Evolutionary conservation across 176 grass and related monocot species (phyloP).

Genomic region (Cocos nucifera): DNA sequence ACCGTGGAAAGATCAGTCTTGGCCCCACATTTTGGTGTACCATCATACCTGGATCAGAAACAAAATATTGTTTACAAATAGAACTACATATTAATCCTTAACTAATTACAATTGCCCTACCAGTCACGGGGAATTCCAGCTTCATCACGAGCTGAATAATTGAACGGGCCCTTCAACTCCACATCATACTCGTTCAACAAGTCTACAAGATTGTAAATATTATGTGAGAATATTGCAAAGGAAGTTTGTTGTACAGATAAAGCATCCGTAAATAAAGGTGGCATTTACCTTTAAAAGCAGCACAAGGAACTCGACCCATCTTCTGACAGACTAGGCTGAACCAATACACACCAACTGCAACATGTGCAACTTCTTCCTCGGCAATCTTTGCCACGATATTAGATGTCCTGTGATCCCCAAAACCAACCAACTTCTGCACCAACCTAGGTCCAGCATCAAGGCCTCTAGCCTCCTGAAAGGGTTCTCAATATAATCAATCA

Average conservation of each 20-base stretch:
- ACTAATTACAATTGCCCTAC: constrained; percentile 23
- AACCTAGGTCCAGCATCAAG: constrained; percentile 87
- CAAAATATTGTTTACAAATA: constrained; percentile 4
- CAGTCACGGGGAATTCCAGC: constrained; percentile 79
- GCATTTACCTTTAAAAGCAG: constrained; percentile 61
- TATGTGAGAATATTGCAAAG: too few relatives aligned
- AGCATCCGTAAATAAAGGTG: too few relatives aligned
- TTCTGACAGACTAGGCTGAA: constrained; percentile 65
- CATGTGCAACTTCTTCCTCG: constrained; percentile 79
- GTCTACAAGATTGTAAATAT: constrained; percentile 27
- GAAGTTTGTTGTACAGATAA: too few relatives aligned
- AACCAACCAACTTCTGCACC: constrained; percentile 66
- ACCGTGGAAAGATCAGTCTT: constrained; percentile 66
- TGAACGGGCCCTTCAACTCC: constrained; percentile 83
- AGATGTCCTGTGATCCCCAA: constrained; percentile 65
- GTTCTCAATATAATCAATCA: constrained; percentile 25
- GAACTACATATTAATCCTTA: neutral
- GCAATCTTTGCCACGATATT: constrained; percentile 61
- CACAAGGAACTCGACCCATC: constrained; percentile 51
- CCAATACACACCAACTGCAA: constrained; percentile 78
- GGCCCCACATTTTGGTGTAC: constrained; percentile 25
- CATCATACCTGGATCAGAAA: constrained; percentile 54
- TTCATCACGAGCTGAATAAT: constrained; percentile 69
- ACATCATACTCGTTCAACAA: constrained; percentile 67
- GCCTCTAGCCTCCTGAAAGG: constrained; percentile 83